phyloP scores from a whole-genome alignment of 805 yeast species.

The Yueomyces sp. region DNA sequence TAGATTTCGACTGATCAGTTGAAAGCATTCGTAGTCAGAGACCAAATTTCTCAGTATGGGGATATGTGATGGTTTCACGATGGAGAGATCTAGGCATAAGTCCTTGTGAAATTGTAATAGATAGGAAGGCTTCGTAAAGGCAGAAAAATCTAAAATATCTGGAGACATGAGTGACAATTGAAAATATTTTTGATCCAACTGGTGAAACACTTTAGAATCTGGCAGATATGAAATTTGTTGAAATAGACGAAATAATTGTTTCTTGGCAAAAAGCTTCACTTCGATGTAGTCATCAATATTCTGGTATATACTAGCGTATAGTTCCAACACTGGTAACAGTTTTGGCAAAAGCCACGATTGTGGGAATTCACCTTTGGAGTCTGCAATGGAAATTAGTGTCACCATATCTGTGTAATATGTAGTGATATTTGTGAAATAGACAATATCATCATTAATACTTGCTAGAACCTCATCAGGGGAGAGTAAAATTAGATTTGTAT shows the following conservation, averaged over 20 bases:
- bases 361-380: background rate
- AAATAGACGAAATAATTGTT: conserved; percentile 14
- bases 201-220: conserved; percentile 6
- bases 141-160: conserved; percentile 12
- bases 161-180: conserved; percentile 6
- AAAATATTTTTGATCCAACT: conserved; percentile 11
- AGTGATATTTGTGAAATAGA: conserved; percentile 13
- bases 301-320: conserved; percentile 12
- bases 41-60: conserved; percentile 15
- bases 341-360: conserved; percentile 8
- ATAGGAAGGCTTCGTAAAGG: conserved; percentile 20
- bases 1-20: conserved; percentile 8
- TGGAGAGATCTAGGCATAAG: conserved; percentile 4
- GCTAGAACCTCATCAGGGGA: conserved; percentile 5
- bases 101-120: conserved; percentile 6
- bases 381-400: background rate
- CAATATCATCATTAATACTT: conserved; percentile 9
- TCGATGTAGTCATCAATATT: conserved; percentile 8
- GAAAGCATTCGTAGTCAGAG: conserved; percentile 9
- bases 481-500: conserved; percentile 10
- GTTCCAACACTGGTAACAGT: conserved; percentile 4
- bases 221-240: conserved; percentile 13
- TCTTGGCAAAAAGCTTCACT: conserved; percentile 9
- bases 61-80: conserved; percentile 12
- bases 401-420: conserved; percentile 11